Evolutionary conservation across 768 basidiomycete genomes (phyloP), one percentile per base, ranked within the genome.

Genomic region (Suillus subalutaceus): DNA sequence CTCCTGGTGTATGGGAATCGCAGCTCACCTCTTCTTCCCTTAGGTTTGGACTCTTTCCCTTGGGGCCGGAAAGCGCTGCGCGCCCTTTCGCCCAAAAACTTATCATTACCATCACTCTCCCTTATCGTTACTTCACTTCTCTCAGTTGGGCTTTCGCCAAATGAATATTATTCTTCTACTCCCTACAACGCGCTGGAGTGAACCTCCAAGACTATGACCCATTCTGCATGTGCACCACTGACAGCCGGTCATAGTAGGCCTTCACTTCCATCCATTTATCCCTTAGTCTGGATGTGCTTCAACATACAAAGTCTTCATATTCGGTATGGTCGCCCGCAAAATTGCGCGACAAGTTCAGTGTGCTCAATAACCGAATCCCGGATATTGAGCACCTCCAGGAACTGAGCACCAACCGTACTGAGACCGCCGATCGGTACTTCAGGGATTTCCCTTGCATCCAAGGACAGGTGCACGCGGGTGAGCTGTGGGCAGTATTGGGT

Each of bases 201-300:
- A n/a, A n/a, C n/a, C n/a, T n/a, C n/a, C n/a, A n/a, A n/a, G n/a
- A n/a, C 26, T 41, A 58, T 5, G 15, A 35, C 4, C n/a, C 41
- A 56, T 37, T 35, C 26, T 41, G 9, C 2, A 20, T 6, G 12
- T 41, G 41, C 26, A 12, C 18, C 9, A 60, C 8, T 43, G 18
- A 10, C 30, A 60, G 41, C 18, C 10, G 41, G 20, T 60, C 59
- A 32, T 60, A 60, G 18, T 43, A 43, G 6, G 59, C 59, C 20
- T 64, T 59, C 26, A 64, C 63, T 16, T 57, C 73, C 48, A 70
- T 67, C 74, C 74, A 75, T 26, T 66, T 77, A n/a, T 57, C 69
- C 74, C 72, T 75, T 62, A 74, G 69, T 18, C 75, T 66, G 73
- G 52, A 30, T 69, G 67, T 2, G 72, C 74, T 30, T 75, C 74